Conservation (phyloP, 352 stramenopile species). For the Globisporangium perplexum region DNA sequence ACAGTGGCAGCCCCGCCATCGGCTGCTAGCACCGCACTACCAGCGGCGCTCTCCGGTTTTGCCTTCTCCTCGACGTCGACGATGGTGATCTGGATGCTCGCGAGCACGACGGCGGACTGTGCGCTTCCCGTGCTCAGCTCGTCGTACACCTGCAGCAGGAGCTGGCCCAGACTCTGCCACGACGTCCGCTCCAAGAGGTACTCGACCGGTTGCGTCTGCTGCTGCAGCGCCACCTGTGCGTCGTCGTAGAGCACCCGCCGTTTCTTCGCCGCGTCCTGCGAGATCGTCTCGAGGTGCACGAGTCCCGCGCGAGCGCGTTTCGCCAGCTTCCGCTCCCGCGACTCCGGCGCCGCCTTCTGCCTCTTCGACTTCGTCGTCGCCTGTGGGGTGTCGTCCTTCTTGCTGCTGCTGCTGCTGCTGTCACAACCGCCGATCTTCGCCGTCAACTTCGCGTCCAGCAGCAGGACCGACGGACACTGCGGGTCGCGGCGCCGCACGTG, state of each 20-base stretch:
- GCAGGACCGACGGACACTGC: slow-evolving; percentile 24
- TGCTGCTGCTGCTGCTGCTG: neutral
- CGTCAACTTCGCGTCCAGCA: slow-evolving; percentile 20
- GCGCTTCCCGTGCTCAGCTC: slow-evolving; percentile 32
- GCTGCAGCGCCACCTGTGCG: slow-evolving; percentile 15
- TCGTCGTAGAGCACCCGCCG: slow-evolving; percentile 20
- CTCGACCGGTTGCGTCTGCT: slow-evolving; percentile 13
- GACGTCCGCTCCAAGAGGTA: slow-evolving; percentile 41
- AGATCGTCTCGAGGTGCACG: slow-evolving; percentile 6
- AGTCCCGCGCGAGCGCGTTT: slow-evolving; percentile 11
- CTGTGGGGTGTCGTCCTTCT: neutral
- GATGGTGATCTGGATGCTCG: slow-evolving; percentile 21
- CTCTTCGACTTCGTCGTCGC: neutral
- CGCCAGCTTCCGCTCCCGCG: slow-evolving; percentile 9
- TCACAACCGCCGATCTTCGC: neutral
- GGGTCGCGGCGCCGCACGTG: slow-evolving; percentile 44
- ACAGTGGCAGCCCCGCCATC: neutral
- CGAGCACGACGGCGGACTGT: slow-evolving; percentile 11
- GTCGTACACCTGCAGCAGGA: slow-evolving; percentile 61
- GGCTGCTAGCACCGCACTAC: neutral
- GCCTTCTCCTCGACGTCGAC: slow-evolving; percentile 9
- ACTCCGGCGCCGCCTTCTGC: neutral
- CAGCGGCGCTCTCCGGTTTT: neutral
- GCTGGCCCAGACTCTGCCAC: slow-evolving; percentile 46
- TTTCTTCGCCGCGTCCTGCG: slow-evolving; percentile 18